Percentiles rank a stretch among this genome's conserved stretches.
These are phyloP conservation scores for Pestalotiopsis sp. DNA, from an alignment of 2,329 filamentous ascomycete genomes.

Conservation along the genomic window DNA sequence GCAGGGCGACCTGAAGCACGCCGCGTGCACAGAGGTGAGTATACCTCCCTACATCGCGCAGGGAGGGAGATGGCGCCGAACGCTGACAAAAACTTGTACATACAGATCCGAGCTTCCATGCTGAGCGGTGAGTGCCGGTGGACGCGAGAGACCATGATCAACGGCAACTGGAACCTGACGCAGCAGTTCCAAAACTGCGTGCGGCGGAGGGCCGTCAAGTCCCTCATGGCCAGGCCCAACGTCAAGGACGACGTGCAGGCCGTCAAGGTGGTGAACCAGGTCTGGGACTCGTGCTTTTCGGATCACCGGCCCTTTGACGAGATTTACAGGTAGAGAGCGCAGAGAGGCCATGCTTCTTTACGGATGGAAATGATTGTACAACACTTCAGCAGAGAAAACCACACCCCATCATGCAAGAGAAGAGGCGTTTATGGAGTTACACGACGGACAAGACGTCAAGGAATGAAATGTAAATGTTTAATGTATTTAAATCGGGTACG, in stretches of 20 bases:
- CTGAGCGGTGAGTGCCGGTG: slow-evolving; percentile 94
- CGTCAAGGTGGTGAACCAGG: slow-evolving; percentile 86
- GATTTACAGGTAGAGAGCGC: slow-evolving; percentile 73
- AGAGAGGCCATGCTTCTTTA: neutral
- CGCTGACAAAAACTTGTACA: neutral
- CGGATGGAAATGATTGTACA: slow-evolving; percentile 8
- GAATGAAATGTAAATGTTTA: neutral
- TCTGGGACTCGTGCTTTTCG: slow-evolving; percentile 97
- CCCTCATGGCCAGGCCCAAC: slow-evolving; percentile 74
- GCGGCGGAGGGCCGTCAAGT: slow-evolving; percentile 75
- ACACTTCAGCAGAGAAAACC: neutral
- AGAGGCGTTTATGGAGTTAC: slow-evolving; percentile 11
- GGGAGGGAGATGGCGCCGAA: neutral
- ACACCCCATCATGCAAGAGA: neutral
- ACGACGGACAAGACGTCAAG: neutral
- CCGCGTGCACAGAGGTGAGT: slow-evolving; percentile 87
- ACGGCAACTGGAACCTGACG: slow-evolving; percentile 85
- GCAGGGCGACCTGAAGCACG: slow-evolving; percentile 76
- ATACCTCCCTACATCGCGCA: neutral
- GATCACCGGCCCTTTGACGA: slow-evolving; percentile 97
- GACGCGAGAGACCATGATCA: slow-evolving; percentile 80
- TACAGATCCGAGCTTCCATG: slow-evolving; percentile 86
- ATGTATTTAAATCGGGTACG: slow-evolving; percentile 13
- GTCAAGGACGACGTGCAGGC: slow-evolving; percentile 89
- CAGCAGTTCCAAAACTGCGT: slow-evolving; percentile 96